Conservation (phyloP, 2,329 filamentous ascomycete genomes). For the Apiospora hydei region DNA sequence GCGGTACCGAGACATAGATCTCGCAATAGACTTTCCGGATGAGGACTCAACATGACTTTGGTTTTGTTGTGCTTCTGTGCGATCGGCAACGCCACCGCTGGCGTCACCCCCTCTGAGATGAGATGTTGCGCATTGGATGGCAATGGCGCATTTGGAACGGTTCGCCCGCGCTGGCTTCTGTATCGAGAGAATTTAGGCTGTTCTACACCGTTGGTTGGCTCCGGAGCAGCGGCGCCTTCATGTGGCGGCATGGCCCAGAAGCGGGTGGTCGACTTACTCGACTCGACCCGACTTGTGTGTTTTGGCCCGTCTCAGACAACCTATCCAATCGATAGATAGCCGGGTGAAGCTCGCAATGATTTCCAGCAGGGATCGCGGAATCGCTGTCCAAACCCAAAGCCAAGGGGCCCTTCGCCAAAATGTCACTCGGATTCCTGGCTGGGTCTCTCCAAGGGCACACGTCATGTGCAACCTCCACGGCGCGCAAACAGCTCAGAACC, state of each 20-base stretch:
- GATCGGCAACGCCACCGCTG: slow-evolving; percentile 29
- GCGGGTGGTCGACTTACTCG: slow-evolving; percentile 4
- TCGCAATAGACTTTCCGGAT: slow-evolving; percentile 40
- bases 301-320: slow-evolving; percentile 5
- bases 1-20: slow-evolving; percentile 46
- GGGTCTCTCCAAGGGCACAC: background rate
- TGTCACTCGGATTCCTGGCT: background rate
- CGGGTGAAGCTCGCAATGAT: slow-evolving; percentile 22
- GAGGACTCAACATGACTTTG: slow-evolving; percentile 25
- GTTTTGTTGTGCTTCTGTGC: slow-evolving; percentile 25
- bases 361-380: slow-evolving; percentile 23
- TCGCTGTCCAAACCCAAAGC: background rate
- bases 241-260: slow-evolving; percentile 22
- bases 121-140: slow-evolving; percentile 32
- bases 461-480: background rate
- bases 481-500: background rate
- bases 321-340: background rate
- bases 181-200: slow-evolving; percentile 44
- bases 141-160: slow-evolving; percentile 38
- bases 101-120: slow-evolving; percentile 28
- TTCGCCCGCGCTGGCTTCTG: slow-evolving; percentile 43
- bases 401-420: background rate
- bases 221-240: slow-evolving; percentile 24
- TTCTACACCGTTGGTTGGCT: slow-evolving; percentile 25
- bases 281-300: background rate